Percentiles rank a stretch among this genome's conserved stretches.
phyloP scores from a whole-genome alignment of 164 flowering plant genomes.

The Stephania cephalantha region DNA sequence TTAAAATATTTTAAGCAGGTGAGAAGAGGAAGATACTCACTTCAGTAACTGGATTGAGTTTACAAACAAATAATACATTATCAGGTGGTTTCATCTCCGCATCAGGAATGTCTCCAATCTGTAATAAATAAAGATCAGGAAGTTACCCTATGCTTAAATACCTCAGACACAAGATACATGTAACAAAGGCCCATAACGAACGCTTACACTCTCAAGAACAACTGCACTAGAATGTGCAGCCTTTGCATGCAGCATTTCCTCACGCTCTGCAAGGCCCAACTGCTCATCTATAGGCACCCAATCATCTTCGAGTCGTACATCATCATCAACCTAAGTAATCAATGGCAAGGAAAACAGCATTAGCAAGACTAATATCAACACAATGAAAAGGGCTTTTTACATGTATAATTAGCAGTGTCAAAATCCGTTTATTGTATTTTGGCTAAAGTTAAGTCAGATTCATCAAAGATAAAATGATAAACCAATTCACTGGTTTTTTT shows the following conservation, averaged over 20 bases:
- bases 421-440: neutral
- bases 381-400: neutral
- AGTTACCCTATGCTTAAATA: neutral
- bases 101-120: constrained; percentile 97
- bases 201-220: constrained; percentile 80
- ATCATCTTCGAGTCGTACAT: constrained; percentile 94
- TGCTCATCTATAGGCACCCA: constrained; percentile 95
- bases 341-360: neutral
- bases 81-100: constrained; percentile 96
- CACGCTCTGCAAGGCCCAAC: constrained; percentile 54
- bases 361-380: neutral
- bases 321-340: constrained; percentile 55
- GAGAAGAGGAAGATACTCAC: constrained; percentile 31
- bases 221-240: constrained; percentile 92
- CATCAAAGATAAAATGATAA: neutral
- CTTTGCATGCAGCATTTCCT: constrained; percentile 66
- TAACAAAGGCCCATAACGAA: neutral
- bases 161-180: neutral
- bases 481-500: neutral
- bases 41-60: constrained; percentile 96
- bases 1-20: neutral
- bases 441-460: neutral
- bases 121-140: constrained; percentile 16
- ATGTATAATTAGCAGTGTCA: neutral
- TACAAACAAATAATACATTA: constrained; percentile 90